Conservation (phyloP, 164 flowering plant genomes). For the Warburgia ugandensis region DNA sequence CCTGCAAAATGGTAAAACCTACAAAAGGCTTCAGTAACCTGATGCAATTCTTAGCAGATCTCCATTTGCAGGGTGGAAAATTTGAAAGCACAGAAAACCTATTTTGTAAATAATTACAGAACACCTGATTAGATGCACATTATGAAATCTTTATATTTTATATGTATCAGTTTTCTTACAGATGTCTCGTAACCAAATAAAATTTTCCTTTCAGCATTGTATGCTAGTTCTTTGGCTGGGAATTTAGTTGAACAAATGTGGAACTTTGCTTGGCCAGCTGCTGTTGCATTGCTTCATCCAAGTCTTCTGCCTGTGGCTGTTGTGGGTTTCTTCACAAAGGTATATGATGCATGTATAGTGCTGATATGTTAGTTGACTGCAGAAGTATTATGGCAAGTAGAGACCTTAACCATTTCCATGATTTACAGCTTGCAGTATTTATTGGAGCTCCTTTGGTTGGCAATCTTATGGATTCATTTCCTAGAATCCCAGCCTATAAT, state of each 20-base stretch:
- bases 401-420: neutral
- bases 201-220: slow-evolving; percentile 47
- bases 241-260: slow-evolving; percentile 93
- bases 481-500: slow-evolving; percentile 77
- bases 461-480: slow-evolving; percentile 76
- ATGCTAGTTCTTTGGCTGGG: slow-evolving; percentile 77
- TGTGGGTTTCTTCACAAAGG: slow-evolving; percentile 84
- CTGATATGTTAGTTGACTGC: neutral
- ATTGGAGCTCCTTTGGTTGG: slow-evolving; percentile 88
- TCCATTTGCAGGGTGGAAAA: too few relatives aligned
- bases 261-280: slow-evolving; percentile 98
- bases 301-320: slow-evolving; percentile 94
- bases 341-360: slow-evolving; percentile 8
- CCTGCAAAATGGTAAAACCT: too few relatives aligned
- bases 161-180: neutral
- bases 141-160: neutral
- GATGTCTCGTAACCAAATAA: neutral
- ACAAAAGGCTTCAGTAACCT: too few relatives aligned
- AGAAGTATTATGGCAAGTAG: neutral
- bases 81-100: too few relatives aligned
- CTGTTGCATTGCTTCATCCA: slow-evolving; percentile 92
- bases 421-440: slow-evolving; percentile 70
- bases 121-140: too few relatives aligned
- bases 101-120: too few relatives aligned
- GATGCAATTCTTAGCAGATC: too few relatives aligned